Evolutionary conservation across 1,139 yeast species (phyloP).

Genomic region (Sugiyamaella japonica): DNA sequence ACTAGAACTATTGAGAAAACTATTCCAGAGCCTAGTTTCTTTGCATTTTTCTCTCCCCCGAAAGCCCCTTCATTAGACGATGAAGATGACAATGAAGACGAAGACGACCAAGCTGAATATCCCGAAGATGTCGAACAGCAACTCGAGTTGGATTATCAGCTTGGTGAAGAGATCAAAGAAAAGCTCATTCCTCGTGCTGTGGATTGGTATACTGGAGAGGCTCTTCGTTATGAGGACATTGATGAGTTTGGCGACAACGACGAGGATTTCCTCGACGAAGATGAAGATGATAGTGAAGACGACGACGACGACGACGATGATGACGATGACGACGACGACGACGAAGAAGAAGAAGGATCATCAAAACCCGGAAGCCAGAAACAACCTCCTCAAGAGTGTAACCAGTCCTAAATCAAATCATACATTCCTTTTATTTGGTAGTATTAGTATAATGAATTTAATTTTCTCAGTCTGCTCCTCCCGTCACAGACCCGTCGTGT

Average conservation of each 20-base stretch:
- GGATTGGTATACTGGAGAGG: conserved; percentile 98
- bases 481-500: too few species aligned
- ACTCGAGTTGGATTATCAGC: conserved; percentile 88
- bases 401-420: conserved; percentile 50
- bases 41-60: conserved; percentile 95
- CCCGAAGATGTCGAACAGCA: conserved; percentile 79
- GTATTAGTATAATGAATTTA: conserved; percentile 9
- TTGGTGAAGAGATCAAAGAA: conserved; percentile 96
- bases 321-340: conserved; percentile 41
- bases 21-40: conserved; percentile 90
- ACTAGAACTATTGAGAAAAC: conserved; percentile 94
- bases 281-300: conserved; percentile 50
- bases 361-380: conserved; percentile 35
- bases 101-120: conserved; percentile 57
- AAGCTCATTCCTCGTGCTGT: conserved; percentile 93
- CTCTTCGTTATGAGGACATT: conserved; percentile 60
- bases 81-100: conserved; percentile 49
- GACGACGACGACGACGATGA: conserved; percentile 53
- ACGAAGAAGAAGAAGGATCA: conserved; percentile 38
- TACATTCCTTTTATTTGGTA: background rate
- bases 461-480: too few species aligned
- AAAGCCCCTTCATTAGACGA: conserved; percentile 60
- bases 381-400: conserved; percentile 85
- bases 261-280: conserved; percentile 51
- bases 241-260: conserved; percentile 54